Percentiles rank a stretch among this genome's conserved stretches.
These are phyloP conservation scores for Ceratocystis destructans DNA, from an alignment of 2,329 filamentous ascomycete genomes.

Conservation along the genomic window DNA sequence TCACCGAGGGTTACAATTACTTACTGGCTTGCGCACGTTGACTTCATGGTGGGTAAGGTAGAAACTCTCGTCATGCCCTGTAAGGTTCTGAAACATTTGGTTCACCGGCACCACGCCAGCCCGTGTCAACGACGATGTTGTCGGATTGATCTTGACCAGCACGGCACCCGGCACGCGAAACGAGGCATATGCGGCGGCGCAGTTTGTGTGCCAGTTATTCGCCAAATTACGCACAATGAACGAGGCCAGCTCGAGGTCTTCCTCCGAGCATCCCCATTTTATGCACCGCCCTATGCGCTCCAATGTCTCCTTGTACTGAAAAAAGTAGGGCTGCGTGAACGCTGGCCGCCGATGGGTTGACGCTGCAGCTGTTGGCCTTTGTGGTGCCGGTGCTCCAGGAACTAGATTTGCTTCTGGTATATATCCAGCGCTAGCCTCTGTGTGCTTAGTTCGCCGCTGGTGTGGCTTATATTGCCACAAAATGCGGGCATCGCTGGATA, in stretches of 20 bases:
- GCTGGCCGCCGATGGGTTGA: neutral
- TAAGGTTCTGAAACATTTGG: constrained; percentile 9
- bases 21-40: constrained; percentile 12
- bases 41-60: constrained; percentile 11
- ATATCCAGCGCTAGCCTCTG: neutral
- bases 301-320: constrained; percentile 12
- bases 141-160: neutral
- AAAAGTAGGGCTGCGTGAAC: constrained; percentile 13
- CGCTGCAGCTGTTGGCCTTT: neutral
- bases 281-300: constrained; percentile 15
- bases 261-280: constrained; percentile 17
- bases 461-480: neutral
- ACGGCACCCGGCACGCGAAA: constrained; percentile 12
- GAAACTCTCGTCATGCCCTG: constrained; percentile 1
- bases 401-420: neutral
- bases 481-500: neutral
- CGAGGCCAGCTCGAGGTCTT: constrained; percentile 9
- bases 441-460: neutral
- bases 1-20: neutral
- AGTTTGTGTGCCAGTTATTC: constrained; percentile 10
- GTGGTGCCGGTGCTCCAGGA: too few relatives aligned
- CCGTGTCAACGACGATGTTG: constrained; percentile 9
- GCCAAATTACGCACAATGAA: constrained; percentile 33
- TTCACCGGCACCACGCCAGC: constrained; percentile 8
- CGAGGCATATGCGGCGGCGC: constrained; percentile 1